These are phyloP conservation scores for Penicillium canescens DNA, from an alignment of 495 filamentous ascomycete genomes.

Conservation along the genomic window DNA sequence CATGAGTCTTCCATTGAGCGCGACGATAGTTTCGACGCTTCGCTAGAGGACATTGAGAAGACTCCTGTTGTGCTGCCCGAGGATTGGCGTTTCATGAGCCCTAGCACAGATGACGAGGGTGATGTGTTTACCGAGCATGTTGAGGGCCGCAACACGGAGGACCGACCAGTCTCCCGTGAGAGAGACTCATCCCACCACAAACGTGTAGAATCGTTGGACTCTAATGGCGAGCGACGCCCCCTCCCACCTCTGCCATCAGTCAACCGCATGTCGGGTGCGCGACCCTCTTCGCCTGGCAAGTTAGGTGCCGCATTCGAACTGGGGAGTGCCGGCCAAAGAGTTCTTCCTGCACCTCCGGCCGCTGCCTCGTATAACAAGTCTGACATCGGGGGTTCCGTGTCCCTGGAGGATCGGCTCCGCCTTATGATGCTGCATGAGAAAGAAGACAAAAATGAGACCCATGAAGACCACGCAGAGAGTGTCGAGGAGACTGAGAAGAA, in stretches of 20 bases:
- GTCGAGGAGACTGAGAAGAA: constrained; percentile 2
- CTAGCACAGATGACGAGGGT: constrained; percentile 59
- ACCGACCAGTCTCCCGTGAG: constrained; percentile 40
- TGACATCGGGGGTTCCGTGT: constrained; percentile 71
- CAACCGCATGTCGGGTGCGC: constrained; percentile 32
- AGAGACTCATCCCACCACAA: constrained; percentile 32
- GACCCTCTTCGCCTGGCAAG: constrained; percentile 46
- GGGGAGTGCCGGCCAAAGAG: constrained; percentile 57
- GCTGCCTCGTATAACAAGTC: constrained; percentile 64
- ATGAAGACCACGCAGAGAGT: constrained; percentile 24
- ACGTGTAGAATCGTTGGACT: constrained; percentile 66
- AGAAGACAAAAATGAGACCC: constrained; percentile 56
- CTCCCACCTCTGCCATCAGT: constrained; percentile 71
- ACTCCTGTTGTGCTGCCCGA: constrained; percentile 96
- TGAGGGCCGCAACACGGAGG: constrained; percentile 60
- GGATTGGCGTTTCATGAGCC: constrained; percentile 85
- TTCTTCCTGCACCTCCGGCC: constrained; percentile 64
- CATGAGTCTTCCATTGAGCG: constrained; percentile 63
- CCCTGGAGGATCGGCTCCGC: constrained; percentile 76
- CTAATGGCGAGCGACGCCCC: constrained; percentile 71
- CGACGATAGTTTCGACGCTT: constrained; percentile 92
- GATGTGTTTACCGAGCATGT: constrained; percentile 67
- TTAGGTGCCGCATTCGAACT: constrained; percentile 66
- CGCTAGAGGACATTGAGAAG: constrained; percentile 92
- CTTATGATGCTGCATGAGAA: constrained; percentile 75